These are phyloP conservation scores for Phialemoniopsis sp. DNA, from an alignment of 2,329 filamentous ascomycete species.

Conservation along the genomic window DNA sequence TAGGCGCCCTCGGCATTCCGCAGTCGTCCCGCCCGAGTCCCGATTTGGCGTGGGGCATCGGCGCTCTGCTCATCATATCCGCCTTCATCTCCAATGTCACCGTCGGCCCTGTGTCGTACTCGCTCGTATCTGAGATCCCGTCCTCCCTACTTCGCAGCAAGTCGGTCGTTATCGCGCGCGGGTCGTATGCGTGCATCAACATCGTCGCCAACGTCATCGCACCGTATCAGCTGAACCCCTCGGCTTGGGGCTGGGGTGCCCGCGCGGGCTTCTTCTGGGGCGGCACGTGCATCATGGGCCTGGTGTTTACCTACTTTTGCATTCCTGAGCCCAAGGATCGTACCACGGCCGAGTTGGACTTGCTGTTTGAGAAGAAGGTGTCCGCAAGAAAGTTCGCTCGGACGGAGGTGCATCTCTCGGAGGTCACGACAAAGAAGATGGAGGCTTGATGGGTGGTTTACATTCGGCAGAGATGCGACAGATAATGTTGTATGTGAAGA, in stretches of 20 bases:
- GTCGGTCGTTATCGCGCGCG: constrained; percentile 22
- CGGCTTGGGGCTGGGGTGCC: constrained; percentile 24
- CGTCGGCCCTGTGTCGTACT: no score
- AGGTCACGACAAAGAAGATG: no score
- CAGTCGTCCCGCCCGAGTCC: no score
- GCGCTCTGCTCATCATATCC: constrained; percentile 8
- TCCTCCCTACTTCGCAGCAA: constrained; percentile 26
- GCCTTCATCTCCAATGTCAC: constrained; percentile 7
- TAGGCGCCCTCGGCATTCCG: constrained; percentile 13
- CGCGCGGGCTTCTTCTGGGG: constrained; percentile 31
- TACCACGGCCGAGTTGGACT: constrained; percentile 42
- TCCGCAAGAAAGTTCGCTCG: constrained; percentile 19
- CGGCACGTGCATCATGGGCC: constrained; percentile 25
- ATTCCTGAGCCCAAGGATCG: constrained; percentile 51
- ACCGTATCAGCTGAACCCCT: constrained; percentile 32
- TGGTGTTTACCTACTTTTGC: constrained; percentile 14
- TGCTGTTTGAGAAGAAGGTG: constrained; percentile 23
- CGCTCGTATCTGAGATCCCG: constrained; percentile 1
- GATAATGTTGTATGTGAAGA: no score
- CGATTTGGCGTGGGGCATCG: not conserved
- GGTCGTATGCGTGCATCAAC: constrained; percentile 18
- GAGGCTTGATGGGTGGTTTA: no score
- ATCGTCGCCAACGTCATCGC: constrained; percentile 16
- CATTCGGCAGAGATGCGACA: no score
- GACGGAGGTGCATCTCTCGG: no score